Evolutionary conservation across 2,329 filamentous ascomycete genomes (phyloP), one percentile per base, ranked within the genome.

Genomic region (Diaporthe velutina): DNA sequence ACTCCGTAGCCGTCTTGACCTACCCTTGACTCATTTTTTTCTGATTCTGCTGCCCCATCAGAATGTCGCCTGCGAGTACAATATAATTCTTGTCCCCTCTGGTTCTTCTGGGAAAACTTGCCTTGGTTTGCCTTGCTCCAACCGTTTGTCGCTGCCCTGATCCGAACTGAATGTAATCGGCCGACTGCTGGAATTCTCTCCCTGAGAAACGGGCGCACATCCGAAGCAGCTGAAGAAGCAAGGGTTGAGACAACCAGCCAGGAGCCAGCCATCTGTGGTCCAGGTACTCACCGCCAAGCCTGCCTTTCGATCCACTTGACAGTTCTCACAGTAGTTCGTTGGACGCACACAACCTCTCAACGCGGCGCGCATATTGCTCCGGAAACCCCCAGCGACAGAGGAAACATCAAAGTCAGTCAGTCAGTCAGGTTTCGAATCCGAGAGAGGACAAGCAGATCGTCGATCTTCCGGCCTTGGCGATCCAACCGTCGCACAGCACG

Each of bases 401-500:
- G 64, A 67, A 52, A 28, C 45, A 52, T 22, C 45, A 50, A 25
- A 52, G 22, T 25, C 64, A 52, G 64, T 15, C 64, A 52, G 22
- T 25, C 64, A 52, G 64, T 15, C 64, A 38, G 48, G 48, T 52
- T 33, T 40, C 64, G 35, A 52, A 13, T 45, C 60, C 60, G 25
- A 64, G 60, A n/a, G 60, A 64, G 60, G 40, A 45, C 60, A 52
- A 68, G 48, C 48, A 54, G 64, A 10, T 54, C 15, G 64, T 54
- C 64, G 64, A 68, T 68, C 64, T 40, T 54, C 48, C 64, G 64
- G 64, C n/a, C 64, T 68, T 68, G 64, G 64, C 64, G 64, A 68
- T 68, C 64, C 33, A 67, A 25, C 64, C 42, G 64, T 25, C 64
- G 45, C 22, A 54, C 64, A 68, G 48, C 64, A 15, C 48, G 33